Base-by-base conservation (phyloP, 352 stramenopile species). In the Globisporangium takayamanum region DNA sequence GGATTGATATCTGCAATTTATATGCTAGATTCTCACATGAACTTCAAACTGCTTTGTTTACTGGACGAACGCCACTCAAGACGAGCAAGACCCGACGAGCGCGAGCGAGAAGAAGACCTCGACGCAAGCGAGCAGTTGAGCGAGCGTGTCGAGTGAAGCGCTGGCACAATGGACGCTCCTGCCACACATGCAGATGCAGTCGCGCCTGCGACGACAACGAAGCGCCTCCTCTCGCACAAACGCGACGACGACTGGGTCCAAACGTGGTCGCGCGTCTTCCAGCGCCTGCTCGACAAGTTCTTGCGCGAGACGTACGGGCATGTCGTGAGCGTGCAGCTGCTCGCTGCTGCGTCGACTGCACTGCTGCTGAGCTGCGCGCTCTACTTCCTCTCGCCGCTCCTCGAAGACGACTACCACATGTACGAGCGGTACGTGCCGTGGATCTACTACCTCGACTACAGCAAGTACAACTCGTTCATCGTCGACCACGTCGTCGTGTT, bases 401-500 rank as follows among this genome's bases (percentile, higher is more conserved):
- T 88, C 3, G 72, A 87, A 30, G 72, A 81, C 53, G 68, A 79
- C 57, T 78, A 71, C 51, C 62, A 75, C 51, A 63, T 74, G 39
- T 88, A 86, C 69, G 54, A 79, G 49, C 69, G 69, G 59, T 77
- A 76, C 50, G 51, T 83, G 16, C 72, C 75, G 37, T 87, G 78
- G 73, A 48, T 79, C 18, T 64, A 73, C 53, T 68, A 78, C 22
- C 65, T 88, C 50, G 75, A 88, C 68, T 84, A 70, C 59, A 74
- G 72, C 56, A 69, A 77, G 53, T 88, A 84, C 66, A 72, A 92
- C 67, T 87, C 81, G 55, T 88, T 90, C 57, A 57, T 87, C 0
- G 73, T 89, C 22, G 78, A 94, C 64, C 79, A 92, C 57, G 57
- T 69, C 5, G 67, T 92, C 12, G 80, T 89, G 22, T 81, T 88